phyloP scores from a whole-genome alignment of 495 filamentous ascomycete species.

The Hypoxylon cercidicola region DNA sequence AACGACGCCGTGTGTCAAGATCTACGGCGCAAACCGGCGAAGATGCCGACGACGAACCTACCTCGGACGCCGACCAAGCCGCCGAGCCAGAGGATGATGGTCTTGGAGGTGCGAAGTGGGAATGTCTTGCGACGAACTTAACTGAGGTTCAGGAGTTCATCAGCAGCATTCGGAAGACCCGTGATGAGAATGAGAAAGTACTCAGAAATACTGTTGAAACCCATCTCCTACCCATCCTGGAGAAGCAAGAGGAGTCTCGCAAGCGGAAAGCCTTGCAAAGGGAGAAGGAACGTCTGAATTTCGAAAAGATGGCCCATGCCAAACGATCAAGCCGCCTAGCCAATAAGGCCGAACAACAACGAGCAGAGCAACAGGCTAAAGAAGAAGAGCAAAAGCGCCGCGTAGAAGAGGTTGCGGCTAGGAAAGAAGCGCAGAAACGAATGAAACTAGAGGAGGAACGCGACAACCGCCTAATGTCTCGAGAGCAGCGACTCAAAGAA shows the following conservation, averaged over 20 bases:
- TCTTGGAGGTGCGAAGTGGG: conserved; percentile 83
- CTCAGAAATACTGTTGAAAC: conserved; percentile 74
- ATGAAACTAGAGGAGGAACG: conserved; percentile 76
- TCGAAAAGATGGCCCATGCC: conserved; percentile 88
- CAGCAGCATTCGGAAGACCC: conserved; percentile 73
- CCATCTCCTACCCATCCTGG: conserved; percentile 83
- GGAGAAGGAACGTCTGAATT: conserved; percentile 80
- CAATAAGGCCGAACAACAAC: conserved; percentile 79
- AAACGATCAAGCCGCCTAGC: conserved; percentile 92
- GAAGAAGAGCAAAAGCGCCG: conserved; percentile 79
- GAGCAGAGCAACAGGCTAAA: conserved; percentile 72
- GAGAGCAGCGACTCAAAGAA: conserved; percentile 84
- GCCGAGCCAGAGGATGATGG: conserved; percentile 65
- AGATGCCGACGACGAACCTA: conserved; percentile 61
- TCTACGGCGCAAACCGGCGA: conserved; percentile 48
- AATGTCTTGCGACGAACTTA: conserved; percentile 84
- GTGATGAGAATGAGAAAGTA: conserved; percentile 83
- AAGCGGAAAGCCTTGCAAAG: conserved; percentile 73
- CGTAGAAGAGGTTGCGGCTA: conserved; percentile 70
- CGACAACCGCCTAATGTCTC: conserved; percentile 82
- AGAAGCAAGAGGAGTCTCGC: conserved; percentile 80
- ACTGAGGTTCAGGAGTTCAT: conserved; percentile 80
- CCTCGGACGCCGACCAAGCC: conserved; percentile 50
- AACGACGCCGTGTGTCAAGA: conserved; percentile 72
- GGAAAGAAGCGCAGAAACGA: conserved; percentile 73